Evolutionary conservation across 306 rosid species (phyloP).

Genomic region (Luffa aegyptiaca): DNA sequence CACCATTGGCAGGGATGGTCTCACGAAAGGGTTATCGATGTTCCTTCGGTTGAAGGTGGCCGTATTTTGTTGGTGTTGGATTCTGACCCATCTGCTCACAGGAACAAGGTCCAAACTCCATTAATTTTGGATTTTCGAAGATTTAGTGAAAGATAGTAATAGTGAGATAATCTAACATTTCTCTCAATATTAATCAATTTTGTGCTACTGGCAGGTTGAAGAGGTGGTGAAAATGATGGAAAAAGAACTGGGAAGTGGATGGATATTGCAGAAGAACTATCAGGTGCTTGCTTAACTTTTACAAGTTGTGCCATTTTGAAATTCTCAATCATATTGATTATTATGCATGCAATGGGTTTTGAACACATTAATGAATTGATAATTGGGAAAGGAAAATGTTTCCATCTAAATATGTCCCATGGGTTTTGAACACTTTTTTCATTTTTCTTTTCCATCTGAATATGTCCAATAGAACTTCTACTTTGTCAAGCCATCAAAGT

Average conservation of each 20-base stretch:
- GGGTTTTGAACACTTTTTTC: not conserved
- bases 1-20: conserved; percentile 50
- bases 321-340: not conserved
- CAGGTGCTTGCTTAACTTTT: conserved; percentile 32
- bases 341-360: not conserved
- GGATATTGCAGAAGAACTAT: conserved; percentile 51
- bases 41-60: conserved; percentile 15
- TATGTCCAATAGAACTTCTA: not conserved
- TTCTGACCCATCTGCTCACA: conserved; percentile 41
- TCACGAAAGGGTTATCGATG: conserved; percentile 35
- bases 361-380: not conserved
- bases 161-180: not conserved
- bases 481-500: not conserved
- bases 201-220: conserved; percentile 32
- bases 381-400: not conserved
- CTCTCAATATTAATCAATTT: not conserved
- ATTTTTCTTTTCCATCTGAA: not conserved
- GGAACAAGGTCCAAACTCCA: conserved; percentile 38
- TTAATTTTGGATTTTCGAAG: not conserved
- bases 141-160: not conserved
- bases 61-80: conserved; percentile 49
- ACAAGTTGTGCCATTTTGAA: not conserved
- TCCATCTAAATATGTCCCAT: not conserved
- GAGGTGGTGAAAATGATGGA: conserved; percentile 73
- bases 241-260: conserved; percentile 58